Percentiles rank a stretch among this genome's conserved stretches.
These are phyloP conservation scores for Lyophyllum decastes DNA, from an alignment of 768 basidiomycete genomes.

Conservation along the genomic window DNA sequence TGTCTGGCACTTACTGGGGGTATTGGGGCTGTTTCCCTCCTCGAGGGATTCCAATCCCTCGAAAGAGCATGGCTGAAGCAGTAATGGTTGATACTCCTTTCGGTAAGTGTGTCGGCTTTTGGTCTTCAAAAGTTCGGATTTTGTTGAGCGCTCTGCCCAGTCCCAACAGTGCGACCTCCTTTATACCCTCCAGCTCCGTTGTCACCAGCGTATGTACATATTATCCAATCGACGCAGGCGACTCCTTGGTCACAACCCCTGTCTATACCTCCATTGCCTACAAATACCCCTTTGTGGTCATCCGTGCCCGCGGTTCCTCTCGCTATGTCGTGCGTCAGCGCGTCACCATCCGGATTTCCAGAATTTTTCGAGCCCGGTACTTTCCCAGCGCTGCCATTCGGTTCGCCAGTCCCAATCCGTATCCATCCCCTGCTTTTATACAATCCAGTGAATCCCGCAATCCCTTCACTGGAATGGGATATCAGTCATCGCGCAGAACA, in stretches of 20 bases:
- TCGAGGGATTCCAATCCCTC: not conserved
- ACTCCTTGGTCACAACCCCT: not conserved
- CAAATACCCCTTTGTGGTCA: not conserved
- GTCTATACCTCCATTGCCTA: not conserved
- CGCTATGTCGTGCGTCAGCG: not conserved
- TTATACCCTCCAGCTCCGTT: not conserved
- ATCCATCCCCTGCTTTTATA: conserved; percentile 34
- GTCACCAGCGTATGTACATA: not conserved
- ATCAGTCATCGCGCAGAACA: conserved; percentile 37
- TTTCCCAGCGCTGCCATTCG: conserved; percentile 19
- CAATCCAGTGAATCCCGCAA: conserved; percentile 37
- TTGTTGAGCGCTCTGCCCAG: not conserved
- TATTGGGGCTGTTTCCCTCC: not conserved
- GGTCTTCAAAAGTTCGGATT: not conserved
- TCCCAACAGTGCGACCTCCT: not conserved
- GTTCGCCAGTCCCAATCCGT: conserved; percentile 21
- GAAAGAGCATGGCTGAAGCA: not conserved
- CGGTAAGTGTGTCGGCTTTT: not conserved
- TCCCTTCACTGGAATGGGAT: conserved; percentile 44
- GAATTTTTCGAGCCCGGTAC: conserved; percentile 24
- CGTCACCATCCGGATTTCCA: not conserved
- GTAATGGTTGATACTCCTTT: not conserved
- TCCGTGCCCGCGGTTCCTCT: not conserved
- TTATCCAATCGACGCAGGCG: not conserved
- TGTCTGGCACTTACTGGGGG: not conserved